phyloP scores from a whole-genome alignment of 768 basidiomycete genomes.

The Pleurotus tuoliensis region DNA sequence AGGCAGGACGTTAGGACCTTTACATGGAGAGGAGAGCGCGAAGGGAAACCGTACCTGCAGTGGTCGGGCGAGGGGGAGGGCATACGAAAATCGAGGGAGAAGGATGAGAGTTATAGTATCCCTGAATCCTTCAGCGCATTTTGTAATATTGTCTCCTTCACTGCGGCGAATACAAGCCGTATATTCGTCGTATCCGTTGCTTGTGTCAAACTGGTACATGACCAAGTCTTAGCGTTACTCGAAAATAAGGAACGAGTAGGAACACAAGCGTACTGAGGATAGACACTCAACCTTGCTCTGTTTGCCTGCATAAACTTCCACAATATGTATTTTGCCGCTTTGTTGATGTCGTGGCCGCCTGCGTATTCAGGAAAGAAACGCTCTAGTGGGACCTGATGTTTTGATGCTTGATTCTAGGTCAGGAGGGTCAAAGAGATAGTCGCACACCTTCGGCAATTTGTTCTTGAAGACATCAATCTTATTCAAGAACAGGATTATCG shows the following conservation, averaged over 20 bases:
- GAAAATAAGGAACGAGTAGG: not conserved
- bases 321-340: slow-evolving; percentile 90
- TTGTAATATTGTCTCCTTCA: slow-evolving; percentile 83
- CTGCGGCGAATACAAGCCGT: slow-evolving; percentile 71
- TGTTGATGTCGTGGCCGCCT: slow-evolving; percentile 86
- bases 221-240: not conserved
- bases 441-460: slow-evolving; percentile 62
- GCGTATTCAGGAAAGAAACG: slow-evolving; percentile 86
- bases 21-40: too few species aligned
- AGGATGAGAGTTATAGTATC: slow-evolving; percentile 44
- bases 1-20: too few species aligned
- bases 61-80: too few species aligned
- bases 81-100: too few species aligned
- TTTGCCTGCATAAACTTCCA: slow-evolving; percentile 96
- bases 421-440: not conserved
- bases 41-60: too few species aligned
- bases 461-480: slow-evolving; percentile 93
- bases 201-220: slow-evolving; percentile 58
- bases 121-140: slow-evolving; percentile 80
- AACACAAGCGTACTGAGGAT: slow-evolving; percentile 69
- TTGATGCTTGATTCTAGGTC: not conserved
- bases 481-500: slow-evolving; percentile 89
- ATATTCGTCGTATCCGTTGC: slow-evolving; percentile 86
- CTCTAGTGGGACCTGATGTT: slow-evolving; percentile 62
- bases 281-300: slow-evolving; percentile 77